These are phyloP conservation scores for Jaltomata sinuosa DNA, from an alignment of 257 asterid genomes.

Conservation along the genomic window DNA sequence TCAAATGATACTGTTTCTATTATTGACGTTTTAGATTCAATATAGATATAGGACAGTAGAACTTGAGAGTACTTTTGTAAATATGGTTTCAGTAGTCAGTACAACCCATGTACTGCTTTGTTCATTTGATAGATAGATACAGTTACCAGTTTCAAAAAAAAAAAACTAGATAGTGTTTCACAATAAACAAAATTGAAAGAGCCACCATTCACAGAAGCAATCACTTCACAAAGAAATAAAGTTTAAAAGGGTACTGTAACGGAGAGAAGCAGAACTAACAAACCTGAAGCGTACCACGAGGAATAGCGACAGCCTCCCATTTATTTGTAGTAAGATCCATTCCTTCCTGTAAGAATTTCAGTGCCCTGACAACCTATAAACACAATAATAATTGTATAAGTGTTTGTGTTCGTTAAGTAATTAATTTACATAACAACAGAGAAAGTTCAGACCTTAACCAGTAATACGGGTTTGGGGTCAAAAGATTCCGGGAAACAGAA, in stretches of 20 bases:
- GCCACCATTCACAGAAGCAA: background rate
- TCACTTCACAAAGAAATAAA: background rate
- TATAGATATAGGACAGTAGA: background rate
- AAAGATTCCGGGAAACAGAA: background rate
- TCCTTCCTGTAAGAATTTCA: constrained; percentile 66
- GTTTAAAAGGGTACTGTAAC: background rate
- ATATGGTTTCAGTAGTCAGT: background rate
- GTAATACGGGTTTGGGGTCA: background rate
- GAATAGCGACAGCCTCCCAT: constrained; percentile 83
- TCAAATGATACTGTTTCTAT: background rate
- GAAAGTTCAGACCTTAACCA: background rate
- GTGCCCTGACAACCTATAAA: constrained; percentile 88
- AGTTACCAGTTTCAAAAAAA: background rate
- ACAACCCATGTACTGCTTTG: background rate
- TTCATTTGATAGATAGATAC: background rate
- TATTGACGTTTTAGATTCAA: background rate
- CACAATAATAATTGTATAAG: background rate
- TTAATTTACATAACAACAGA: background rate
- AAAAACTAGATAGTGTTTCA: background rate
- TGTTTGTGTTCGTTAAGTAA: background rate
- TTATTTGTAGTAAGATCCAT: constrained; percentile 35
- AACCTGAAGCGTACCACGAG: constrained; percentile 99
- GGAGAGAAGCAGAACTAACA: constrained; percentile 25
- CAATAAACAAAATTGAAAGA: background rate
- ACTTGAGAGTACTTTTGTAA: background rate